A percentile compares a stretch with the other conserved stretches of the same genome.
phyloP scores from a whole-genome alignment of 345 rosid species.

The Eucalyptus pumila region DNA sequence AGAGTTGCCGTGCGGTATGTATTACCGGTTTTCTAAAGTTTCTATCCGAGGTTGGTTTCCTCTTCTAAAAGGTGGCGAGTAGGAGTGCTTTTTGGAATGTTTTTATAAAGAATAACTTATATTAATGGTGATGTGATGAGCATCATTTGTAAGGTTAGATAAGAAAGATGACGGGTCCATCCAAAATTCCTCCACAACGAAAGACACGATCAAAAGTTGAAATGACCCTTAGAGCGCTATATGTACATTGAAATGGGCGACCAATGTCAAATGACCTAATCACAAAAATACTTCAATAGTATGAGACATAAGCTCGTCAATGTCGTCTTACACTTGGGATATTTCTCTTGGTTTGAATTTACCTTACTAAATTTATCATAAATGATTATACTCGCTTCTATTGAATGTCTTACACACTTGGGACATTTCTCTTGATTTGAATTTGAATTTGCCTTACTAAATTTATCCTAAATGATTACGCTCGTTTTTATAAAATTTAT shows the following conservation, averaged over 20 bases:
- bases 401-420: too few relatives aligned
- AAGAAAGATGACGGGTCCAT: neutral
- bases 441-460: too few relatives aligned
- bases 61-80: neutral
- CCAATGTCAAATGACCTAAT: neutral
- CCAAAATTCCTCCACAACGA: neutral
- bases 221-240: neutral
- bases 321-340: neutral
- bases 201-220: neutral
- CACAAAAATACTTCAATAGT: fast-evolving
- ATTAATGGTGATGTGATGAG: neutral
- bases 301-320: neutral
- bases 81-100: neutral
- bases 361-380: too few relatives aligned
- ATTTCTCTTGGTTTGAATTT: neutral
- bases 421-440: too few relatives aligned
- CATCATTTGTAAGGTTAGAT: neutral
- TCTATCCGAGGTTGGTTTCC: neutral
- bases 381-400: too few relatives aligned
- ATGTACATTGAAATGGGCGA: neutral
- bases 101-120: neutral
- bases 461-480: too few relatives aligned
- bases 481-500: too few relatives aligned
- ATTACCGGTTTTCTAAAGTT: neutral
- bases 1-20: neutral